phyloP scores from a whole-genome alignment of 345 rosid species.

The Linum lewisii region DNA sequence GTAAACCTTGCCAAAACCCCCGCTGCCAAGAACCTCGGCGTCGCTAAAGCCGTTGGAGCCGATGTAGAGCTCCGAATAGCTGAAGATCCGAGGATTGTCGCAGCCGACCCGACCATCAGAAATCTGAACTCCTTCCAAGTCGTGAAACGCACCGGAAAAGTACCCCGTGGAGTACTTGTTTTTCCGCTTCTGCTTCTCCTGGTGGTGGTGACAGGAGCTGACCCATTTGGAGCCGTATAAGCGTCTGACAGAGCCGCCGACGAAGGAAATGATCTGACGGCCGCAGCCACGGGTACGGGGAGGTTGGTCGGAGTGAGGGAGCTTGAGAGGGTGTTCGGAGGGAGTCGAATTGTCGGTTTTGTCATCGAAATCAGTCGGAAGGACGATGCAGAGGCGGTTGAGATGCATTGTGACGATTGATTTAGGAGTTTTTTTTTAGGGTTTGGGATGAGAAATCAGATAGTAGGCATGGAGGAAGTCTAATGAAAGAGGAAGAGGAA shows the following conservation, averaged over 20 bases:
- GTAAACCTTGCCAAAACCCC: slow-evolving; percentile 82
- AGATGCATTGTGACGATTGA: slow-evolving; percentile 28
- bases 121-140: slow-evolving; percentile 77
- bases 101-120: slow-evolving; percentile 50
- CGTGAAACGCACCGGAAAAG: slow-evolving; percentile 30
- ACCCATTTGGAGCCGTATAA: slow-evolving; percentile 37
- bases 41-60: slow-evolving; percentile 75
- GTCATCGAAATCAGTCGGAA: slow-evolving; percentile 50
- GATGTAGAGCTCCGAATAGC: slow-evolving; percentile 86
- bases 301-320: slow-evolving; percentile 17
- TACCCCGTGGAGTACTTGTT: neutral
- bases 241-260: slow-evolving; percentile 33
- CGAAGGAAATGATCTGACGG: slow-evolving; percentile 26
- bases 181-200: slow-evolving; percentile 9
- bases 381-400: slow-evolving; percentile 50
- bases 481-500: neutral
- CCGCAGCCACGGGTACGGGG: slow-evolving; percentile 38
- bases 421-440: neutral
- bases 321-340: neutral
- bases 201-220: slow-evolving; percentile 19
- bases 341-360: slow-evolving; percentile 16
- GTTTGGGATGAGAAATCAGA: neutral
- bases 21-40: slow-evolving; percentile 72
- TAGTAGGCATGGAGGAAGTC: neutral
- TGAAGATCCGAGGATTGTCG: slow-evolving; percentile 80